Evolutionary conservation across 345 rosid genomes (phyloP), one percentile per base, ranked within the genome.

Genomic region (Corchorus olitorius): DNA sequence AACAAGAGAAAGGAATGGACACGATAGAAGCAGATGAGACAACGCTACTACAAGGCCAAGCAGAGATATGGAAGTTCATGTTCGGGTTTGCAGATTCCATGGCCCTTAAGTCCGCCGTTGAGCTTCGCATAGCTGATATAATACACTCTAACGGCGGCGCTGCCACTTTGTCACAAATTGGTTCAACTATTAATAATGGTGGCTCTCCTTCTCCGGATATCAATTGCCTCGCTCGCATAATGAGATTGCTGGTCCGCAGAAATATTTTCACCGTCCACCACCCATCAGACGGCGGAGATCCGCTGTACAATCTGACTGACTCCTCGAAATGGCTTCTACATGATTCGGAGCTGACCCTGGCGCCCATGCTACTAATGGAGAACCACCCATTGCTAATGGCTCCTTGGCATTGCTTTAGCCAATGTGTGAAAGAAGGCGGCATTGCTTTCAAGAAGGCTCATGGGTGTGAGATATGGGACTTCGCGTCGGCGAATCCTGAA

Each of bases 111-210:
- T 83, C 79, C 4, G 86, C 83, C 0, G 76, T 83, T 3, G 87
- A 87, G 59, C 84, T 87, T 16, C 83, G 78, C 14, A 68, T 84
- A 17, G 79, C 85, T 1, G 85, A 87, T 41, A 87, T 84, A 27
- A 79, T 84, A 9, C 73, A 78, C 78, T 66, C 82, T 22, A 76
- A 79, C 20, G 73, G 64, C 0, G n/a, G 34, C 12, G 69, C 82
- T 4, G 17, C 81, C 71, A 56, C 88, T 12, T 58, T 85, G 72
- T 11, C 81, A 22, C 79, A 80, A 17, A 78, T 82, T 53, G 81
- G 83, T 20, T 73, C 74, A 0, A 13, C 69, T 1, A 81, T 86
- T 1, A 27, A 27, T 13, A 65, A 73, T 1, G 77, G 78, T 11
- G 70, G 62, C 8, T 14, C 34, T 16, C 19, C 77, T 8, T 6